Evolutionary conservation across 306 rosid species (phyloP), one percentile per base, ranked within the genome.

Genomic region (Acacia crassicarpa): DNA sequence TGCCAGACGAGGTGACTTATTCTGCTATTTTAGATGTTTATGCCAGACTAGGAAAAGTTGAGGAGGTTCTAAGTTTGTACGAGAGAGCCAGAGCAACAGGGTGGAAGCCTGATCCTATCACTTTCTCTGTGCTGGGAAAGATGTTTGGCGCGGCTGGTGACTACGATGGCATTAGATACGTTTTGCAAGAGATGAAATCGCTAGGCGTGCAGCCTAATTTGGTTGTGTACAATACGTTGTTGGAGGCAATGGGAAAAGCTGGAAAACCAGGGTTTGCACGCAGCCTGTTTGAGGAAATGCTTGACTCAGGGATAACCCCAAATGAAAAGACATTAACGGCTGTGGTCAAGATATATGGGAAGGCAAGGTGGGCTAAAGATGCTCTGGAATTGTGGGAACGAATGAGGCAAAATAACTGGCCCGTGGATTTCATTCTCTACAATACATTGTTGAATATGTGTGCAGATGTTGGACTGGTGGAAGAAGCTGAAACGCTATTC

Each of bases 1-100:
- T 93, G 93, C 99, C 98, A 6, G 99, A 95, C 72, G 99, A 93
- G 91, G 97, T 95, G 66, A 95, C 99, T n/a, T 93, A 92, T 71
- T 93, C 99, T 8, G 90, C 92, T 75, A 88, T 93, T 48, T 83
- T 93, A 66, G 98, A 92, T 89, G 99, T 96, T 84, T 96, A 96
- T 92, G 99, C 94, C 20, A 84, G 86, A 35, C 74, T 90, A 82
- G 94, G 97, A 1, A 96, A 90, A 72, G 97, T 93, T 76, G 97
- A 93, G 81, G 98, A 93, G 74, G 98, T 89, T 32, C 83, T 93
- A 11, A 91, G 82, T 83, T 86, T 96, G 88, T 93, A 92, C 73
- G 98, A 93, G 87, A 89, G 96, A 81, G 99, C 91, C 45, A 92
- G 97, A 62, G 97, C 94, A n/a, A 91, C 81, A 51, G 98, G 99